Evolutionary conservation across 2,329 filamentous ascomycete species (phyloP).

Genomic region (Hypoxylon sp.): DNA sequence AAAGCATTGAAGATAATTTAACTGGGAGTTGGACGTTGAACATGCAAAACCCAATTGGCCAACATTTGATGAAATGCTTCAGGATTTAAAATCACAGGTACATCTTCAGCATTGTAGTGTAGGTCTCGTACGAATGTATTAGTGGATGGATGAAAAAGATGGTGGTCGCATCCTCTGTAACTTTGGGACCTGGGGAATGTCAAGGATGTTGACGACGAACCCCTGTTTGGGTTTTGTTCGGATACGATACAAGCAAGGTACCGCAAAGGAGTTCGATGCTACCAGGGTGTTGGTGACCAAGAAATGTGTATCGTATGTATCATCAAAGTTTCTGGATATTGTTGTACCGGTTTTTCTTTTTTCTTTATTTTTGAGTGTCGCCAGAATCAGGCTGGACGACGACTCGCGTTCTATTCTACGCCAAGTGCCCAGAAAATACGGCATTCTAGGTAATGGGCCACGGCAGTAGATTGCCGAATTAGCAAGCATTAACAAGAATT

Average conservation of each 20-base stretch:
- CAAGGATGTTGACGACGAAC: constrained; percentile 35
- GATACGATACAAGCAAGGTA: constrained; percentile 30
- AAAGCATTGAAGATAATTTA: constrained; percentile 40
- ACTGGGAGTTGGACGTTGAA: constrained; percentile 8
- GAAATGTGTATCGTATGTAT: constrained; percentile 8
- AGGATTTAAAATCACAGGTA: constrained; percentile 30
- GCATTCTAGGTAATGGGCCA: neutral
- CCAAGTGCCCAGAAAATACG: constrained; percentile 3
- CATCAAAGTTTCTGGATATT: constrained; percentile 10
- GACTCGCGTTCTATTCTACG: constrained; percentile 16
- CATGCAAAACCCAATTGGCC: constrained; percentile 33
- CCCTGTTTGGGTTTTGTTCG: constrained; percentile 12
- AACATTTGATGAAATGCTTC: constrained; percentile 19
- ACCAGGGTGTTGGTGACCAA: constrained; percentile 1
- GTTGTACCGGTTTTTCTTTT: constrained; percentile 3
- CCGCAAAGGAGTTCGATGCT: constrained; percentile 12
- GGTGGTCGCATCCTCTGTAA: too few relatives aligned
- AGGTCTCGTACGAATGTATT: neutral
- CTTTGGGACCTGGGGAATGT: constrained; percentile 43
- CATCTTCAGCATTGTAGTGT: constrained; percentile 3
- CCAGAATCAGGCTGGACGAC: constrained; percentile 21
- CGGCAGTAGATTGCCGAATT: constrained; percentile 14
- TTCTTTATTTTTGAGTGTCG: constrained; percentile 2
- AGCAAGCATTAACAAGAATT: constrained; percentile 16
- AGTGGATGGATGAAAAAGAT: constrained; percentile 16